Base-by-base conservation (phyloP, 2,329 filamentous ascomycete genomes). In the Clonostachys byssicola region DNA sequence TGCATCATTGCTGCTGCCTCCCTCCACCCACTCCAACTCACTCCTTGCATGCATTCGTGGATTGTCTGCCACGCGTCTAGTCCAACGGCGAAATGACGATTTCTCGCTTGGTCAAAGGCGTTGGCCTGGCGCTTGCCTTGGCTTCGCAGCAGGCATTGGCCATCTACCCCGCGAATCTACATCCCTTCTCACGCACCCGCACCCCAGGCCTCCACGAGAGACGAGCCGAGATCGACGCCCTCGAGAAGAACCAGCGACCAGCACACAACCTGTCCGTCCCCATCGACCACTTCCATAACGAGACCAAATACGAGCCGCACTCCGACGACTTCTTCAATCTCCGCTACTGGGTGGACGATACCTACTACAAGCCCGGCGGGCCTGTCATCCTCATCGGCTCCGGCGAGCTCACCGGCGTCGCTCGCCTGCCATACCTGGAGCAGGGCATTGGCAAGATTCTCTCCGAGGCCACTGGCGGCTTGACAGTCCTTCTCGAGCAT, bases 231-330 rank as follows among this genome's bases (percentile, higher is more conserved):
- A 39, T n/a, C 36, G 12, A 39, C 12, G 36, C 36, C 36, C 36
- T 39, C 36, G 36, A n/a, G 5, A 45, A 49, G 23, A 30, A 30
- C 23, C 23, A 30, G 23, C 23, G 23, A n/a, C 43, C 43, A 17
- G 47, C 42, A 23, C 44, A 49, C 45, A 67, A 68, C 50, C 48
- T 69, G 44, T 65, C 63, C 3, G 75, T 78, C 5, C 78, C 78
- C 14, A 72, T 95, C 34, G 89, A 95, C 63, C 88, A 94, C 60
- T 95, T 94, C 68, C 88, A 88, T 66, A 89, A 92, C 58, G 85
- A 91, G 47, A 79, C 82, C 3, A 71, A 74, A 43, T 95, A 95
- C 60, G 87, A 85, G 62, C 89, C 90, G 35, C 89, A 95, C 63
- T 81, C 77, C 9, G 71, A 86, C 54, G 84, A 64, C 23, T 78